A percentile compares a stretch with the other conserved stretches of the same genome.
Conservation (phyloP, 495 filamentous ascomycete species). For the Aspergillus mulundensis region DNA sequence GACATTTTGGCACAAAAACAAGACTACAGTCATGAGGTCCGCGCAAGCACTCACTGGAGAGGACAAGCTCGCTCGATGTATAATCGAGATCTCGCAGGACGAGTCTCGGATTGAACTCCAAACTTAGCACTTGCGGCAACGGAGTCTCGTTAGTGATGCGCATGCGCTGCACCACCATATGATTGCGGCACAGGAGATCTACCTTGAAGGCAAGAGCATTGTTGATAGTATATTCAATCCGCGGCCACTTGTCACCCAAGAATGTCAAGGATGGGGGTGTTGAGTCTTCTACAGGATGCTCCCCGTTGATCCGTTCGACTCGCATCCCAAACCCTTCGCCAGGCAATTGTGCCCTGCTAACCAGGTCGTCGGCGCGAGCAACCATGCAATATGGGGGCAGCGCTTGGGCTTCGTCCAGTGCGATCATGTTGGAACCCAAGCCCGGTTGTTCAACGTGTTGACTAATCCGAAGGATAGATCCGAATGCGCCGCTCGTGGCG, state of each 20-base stretch:
- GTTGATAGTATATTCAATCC: too few species aligned
- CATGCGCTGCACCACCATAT: neutral
- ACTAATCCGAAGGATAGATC: constrained; percentile 1
- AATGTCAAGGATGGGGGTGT: neutral
- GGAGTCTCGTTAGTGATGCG: neutral
- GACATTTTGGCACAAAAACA: neutral
- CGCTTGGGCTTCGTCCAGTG: neutral
- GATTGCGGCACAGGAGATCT: neutral
- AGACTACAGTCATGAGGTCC: neutral
- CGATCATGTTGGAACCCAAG: neutral
- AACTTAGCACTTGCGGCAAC: neutral
- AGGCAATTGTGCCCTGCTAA: neutral
- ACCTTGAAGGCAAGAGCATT: neutral
- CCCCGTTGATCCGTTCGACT: neutral
- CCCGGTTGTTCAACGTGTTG: neutral
- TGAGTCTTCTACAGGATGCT: neutral
- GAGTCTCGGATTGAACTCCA: neutral
- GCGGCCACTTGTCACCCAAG: too few species aligned
- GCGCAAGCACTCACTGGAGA: neutral
- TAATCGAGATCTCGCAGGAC: constrained; percentile 1
- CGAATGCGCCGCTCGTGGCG: constrained; percentile 1
- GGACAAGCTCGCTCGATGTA: neutral
- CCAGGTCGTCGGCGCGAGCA: neutral
- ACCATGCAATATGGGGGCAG: neutral
- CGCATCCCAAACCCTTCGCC: neutral